Evolutionary conservation across 2,329 filamentous ascomycete species (phyloP).

Genomic region (Trichoderma atroviride): DNA sequence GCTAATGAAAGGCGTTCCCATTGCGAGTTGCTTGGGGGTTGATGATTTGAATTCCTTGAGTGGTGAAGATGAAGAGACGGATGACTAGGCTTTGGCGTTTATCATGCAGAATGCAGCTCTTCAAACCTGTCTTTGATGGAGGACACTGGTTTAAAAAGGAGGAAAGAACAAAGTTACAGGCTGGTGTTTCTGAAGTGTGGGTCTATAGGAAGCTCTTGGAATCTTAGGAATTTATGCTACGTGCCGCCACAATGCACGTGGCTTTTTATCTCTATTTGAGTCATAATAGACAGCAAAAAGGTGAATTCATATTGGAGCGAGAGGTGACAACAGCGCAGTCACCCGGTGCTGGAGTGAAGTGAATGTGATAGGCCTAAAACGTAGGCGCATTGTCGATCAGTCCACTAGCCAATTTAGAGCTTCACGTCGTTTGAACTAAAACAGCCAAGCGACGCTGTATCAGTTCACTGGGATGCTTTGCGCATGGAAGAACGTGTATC

Average conservation of each 20-base stretch:
- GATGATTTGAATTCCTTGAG: background rate
- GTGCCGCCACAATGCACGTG: background rate
- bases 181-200: conserved; percentile 4
- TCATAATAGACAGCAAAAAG: background rate
- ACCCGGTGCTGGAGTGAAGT: background rate
- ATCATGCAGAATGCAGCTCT: background rate
- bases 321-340: background rate
- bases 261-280: background rate
- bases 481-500: background rate
- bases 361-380: background rate
- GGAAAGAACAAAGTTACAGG: background rate
- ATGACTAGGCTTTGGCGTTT: background rate
- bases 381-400: background rate
- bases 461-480: background rate
- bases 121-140: background rate
- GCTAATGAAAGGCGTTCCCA: conserved; percentile 55
- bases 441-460: background rate
- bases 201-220: background rate
- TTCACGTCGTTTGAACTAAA: background rate
- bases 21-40: conserved; percentile 31
- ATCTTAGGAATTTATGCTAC: background rate
- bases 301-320: background rate
- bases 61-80: background rate
- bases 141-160: background rate
- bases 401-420: background rate